Evolutionary conservation across 768 basidiomycete species (phyloP), one percentile per base, ranked within the genome.

Genomic region (Dioszegia hungarica): DNA sequence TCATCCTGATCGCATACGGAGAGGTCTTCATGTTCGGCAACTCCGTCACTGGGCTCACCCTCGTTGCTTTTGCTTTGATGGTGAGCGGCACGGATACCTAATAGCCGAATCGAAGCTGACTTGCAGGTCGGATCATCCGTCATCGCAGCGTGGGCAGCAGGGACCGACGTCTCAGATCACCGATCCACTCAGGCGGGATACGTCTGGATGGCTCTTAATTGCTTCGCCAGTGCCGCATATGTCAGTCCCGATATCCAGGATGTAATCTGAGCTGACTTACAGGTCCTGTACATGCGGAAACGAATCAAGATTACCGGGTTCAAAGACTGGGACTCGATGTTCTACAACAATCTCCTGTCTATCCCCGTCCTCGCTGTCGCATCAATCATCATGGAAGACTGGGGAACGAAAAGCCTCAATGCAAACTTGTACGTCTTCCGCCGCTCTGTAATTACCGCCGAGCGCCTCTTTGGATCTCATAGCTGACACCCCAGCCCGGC

Each of bases 291-390:
- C 39, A 98, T 98, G 95, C 85, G 95, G 54, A 97, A 94, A 75
- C 83, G 87, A 59, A 98, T 99, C 80, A 97, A 97, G 79, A 74
- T 80, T 39, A 97, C 91, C 20, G 90, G 90, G n/a, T 97, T 98
- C 79, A 85, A 91, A 50, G 94, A 99, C 70, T 95, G 92, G 93
- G 94, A 97, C 72, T 86, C 93, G 14, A 97, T 97, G 92, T 94
- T 90, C 79, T 98, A 98, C 81, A 95, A 94, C 80, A 99, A 98
- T 75, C 75, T 97, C 43, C 79, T 98, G 51, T 94, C 90, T 27
- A 93, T 98, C 64, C 95, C 95, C 8, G 84, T 97, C 38, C 80
- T 99, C 43, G 81, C 82, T 50, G 67, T 90, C 48, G 89, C 86
- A 68, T 94, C 91, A 9, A 67, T 98, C 67, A 62, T 90, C 46